Evolutionary conservation across 305 asterid species (phyloP).

Genomic region (Fraxinus xanthoxyloides): DNA sequence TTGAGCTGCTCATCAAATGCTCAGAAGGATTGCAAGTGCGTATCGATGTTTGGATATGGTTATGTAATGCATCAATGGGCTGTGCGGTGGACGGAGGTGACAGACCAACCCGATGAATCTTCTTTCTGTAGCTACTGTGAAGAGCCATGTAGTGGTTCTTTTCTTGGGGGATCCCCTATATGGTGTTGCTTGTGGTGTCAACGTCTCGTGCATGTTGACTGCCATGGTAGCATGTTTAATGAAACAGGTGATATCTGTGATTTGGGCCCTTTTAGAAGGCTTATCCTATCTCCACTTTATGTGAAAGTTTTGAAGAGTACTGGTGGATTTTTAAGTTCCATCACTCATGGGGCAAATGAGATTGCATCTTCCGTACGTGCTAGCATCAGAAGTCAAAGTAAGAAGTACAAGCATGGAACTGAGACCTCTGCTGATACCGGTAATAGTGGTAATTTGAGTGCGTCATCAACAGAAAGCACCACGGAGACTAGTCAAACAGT

Average conservation of each 20-base stretch:
- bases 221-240: slow-evolving; percentile 73
- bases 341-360: slow-evolving; percentile 96
- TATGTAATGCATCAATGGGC: slow-evolving; percentile 94
- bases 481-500: slow-evolving; percentile 41
- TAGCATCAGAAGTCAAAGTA: slow-evolving; percentile 78
- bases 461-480: slow-evolving; percentile 46
- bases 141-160: slow-evolving; percentile 88
- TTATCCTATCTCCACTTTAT: slow-evolving; percentile 78
- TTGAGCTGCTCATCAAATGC: slow-evolving; percentile 76
- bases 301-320: slow-evolving; percentile 57
- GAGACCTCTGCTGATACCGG: slow-evolving; percentile 52
- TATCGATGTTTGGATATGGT: slow-evolving; percentile 73
- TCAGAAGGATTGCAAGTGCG: slow-evolving; percentile 83
- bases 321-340: slow-evolving; percentile 81
- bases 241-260: slow-evolving; percentile 93
- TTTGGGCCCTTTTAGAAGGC: slow-evolving; percentile 84
- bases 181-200: slow-evolving; percentile 99
- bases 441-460: slow-evolving; percentile 53
- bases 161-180: slow-evolving; percentile 95
- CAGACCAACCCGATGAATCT: slow-evolving; percentile 89
- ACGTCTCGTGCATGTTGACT: slow-evolving; percentile 90
- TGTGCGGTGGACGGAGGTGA: slow-evolving; percentile 87
- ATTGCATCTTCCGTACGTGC: slow-evolving; percentile 96
- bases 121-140: slow-evolving; percentile 93
- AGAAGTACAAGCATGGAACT: slow-evolving; percentile 61